A percentile compares a stretch with the other conserved stretches of the same genome.
phyloP scores from a whole-genome alignment of 164 flowering plant species.

The Vitis rupestris region DNA sequence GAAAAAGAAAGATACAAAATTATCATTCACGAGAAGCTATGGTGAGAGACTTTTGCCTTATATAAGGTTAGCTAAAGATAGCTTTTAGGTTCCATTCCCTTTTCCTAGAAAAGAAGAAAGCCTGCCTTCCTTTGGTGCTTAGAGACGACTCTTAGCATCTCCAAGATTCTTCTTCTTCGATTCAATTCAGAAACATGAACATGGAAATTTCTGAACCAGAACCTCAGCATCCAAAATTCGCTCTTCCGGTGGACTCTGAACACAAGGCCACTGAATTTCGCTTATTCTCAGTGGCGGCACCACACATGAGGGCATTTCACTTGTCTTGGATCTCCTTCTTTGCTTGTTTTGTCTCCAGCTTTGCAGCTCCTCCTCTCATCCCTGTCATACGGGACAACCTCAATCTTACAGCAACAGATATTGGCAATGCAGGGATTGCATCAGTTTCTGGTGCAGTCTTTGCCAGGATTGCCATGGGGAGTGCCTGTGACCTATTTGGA shows the following conservation, averaged over 20 bases:
- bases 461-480: conserved; percentile 80
- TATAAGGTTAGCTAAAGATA: too few species aligned
- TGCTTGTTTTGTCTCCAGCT: conserved; percentile 76
- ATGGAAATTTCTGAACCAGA: conserved; percentile 1
- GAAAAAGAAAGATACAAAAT: too few species aligned
- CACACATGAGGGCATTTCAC: conserved; percentile 88
- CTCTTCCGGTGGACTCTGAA: conserved; percentile 79
- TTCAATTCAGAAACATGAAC: conserved; percentile 22
- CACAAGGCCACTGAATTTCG: conserved; percentile 65
- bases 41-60: too few species aligned
- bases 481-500: conserved; percentile 78
- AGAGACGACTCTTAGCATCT: not conserved
- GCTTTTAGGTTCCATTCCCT: too few species aligned
- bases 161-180: not conserved
- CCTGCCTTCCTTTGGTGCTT: too few species aligned
- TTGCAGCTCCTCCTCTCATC: conserved; percentile 80
- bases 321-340: conserved; percentile 85
- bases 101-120: too few species aligned
- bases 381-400: conserved; percentile 85
- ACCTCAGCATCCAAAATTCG: conserved; percentile 29
- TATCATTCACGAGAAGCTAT: too few species aligned
- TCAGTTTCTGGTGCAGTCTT: conserved; percentile 83
- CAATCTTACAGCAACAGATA: conserved; percentile 68
- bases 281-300: conserved; percentile 47
- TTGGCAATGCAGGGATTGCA: conserved; percentile 88